phyloP scores from a whole-genome alignment of 139 green algal species.

The Chlorella vulgaris region DNA sequence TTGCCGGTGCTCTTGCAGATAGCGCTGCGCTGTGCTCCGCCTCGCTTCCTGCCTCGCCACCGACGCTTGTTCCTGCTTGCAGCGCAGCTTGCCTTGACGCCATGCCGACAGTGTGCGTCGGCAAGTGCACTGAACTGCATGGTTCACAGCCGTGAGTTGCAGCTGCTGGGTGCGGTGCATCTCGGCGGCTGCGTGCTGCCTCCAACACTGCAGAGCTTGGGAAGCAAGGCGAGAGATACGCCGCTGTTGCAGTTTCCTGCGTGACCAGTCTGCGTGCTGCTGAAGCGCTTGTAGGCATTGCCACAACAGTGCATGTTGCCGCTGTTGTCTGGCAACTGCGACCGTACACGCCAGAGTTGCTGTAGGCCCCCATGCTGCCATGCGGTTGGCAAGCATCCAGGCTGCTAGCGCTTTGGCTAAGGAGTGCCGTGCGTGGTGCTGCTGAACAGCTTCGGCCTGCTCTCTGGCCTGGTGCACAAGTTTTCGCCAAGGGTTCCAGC shows the following conservation, averaged over 20 bases:
- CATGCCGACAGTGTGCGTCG: neutral
- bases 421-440: neutral
- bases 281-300: neutral
- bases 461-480: neutral
- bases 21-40: neutral
- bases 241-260: neutral
- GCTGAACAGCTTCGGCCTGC: neutral
- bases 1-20: constrained; percentile 2
- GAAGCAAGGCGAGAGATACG: neutral
- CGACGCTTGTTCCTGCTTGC: neutral
- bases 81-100: neutral
- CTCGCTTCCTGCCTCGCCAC: constrained; percentile 5
- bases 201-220: neutral
- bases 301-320: neutral
- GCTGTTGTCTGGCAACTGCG: neutral
- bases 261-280: neutral
- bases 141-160: neutral
- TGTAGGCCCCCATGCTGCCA: neutral
- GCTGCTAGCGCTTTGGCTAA: neutral
- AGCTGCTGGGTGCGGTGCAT: neutral
- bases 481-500: neutral
- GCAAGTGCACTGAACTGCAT: no score
- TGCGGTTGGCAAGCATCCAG: neutral
- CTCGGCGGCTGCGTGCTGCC: neutral
- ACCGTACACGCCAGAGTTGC: neutral